Evolutionary conservation across 345 rosid species (phyloP).

Genomic region (Theobroma cacao): DNA sequence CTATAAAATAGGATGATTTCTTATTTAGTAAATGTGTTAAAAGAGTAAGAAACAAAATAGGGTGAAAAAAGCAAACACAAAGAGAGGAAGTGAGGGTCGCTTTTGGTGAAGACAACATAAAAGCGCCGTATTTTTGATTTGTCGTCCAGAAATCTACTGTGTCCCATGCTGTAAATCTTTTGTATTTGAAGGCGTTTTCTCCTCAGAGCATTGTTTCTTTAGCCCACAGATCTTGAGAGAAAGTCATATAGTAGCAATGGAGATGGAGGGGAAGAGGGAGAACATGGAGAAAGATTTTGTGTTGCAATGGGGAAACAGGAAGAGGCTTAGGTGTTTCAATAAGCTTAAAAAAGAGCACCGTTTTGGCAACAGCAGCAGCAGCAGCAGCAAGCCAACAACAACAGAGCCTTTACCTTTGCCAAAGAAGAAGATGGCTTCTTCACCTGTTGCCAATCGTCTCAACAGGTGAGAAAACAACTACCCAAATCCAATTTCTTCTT

Average conservation of each 20-base stretch:
- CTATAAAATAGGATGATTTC: too few relatives aligned
- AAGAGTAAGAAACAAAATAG: neutral
- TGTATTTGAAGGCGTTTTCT: conserved; percentile 15
- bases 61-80: neutral
- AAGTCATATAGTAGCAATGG: conserved; percentile 30
- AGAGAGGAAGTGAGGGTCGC: neutral
- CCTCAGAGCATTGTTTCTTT: conserved; percentile 20
- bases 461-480: conserved; percentile 42
- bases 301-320: conserved; percentile 90
- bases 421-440: conserved; percentile 53
- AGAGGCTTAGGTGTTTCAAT: conserved; percentile 71
- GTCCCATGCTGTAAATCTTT: conserved; percentile 1
- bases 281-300: conserved; percentile 70
- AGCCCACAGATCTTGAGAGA: neutral
- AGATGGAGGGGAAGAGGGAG: conserved; percentile 52
- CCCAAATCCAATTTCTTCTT: neutral
- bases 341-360: conserved; percentile 65
- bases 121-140: conserved; percentile 23
- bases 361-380: conserved; percentile 26
- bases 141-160: conserved; percentile 5
- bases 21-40: too few relatives aligned
- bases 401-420: conserved; percentile 19
- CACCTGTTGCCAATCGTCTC: conserved; percentile 42
- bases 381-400: conserved; percentile 40
- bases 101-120: conserved; percentile 25